Percentiles rank a stretch among this genome's conserved stretches.
Conservation (phyloP, 2,329 filamentous ascomycete genomes). For the Dothideomycetes sp. region DNA sequence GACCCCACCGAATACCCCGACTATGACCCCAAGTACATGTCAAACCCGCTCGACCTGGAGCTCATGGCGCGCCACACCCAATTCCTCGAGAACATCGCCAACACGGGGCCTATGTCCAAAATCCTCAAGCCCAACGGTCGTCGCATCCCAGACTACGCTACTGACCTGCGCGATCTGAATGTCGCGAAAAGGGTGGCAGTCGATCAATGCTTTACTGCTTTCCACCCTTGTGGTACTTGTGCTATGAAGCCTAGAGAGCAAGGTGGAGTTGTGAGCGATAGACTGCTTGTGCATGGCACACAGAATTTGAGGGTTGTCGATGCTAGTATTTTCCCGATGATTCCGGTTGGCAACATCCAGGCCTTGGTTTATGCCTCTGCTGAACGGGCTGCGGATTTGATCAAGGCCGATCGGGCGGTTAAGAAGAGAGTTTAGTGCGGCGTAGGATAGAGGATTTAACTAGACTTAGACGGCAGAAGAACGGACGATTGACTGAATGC, state of each 20-base stretch:
- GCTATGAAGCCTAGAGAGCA: constrained; percentile 15
- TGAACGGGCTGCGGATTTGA: constrained; percentile 28
- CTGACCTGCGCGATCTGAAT: too few relatives aligned
- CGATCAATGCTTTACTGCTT: constrained; percentile 15
- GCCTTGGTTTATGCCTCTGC: constrained; percentile 18
- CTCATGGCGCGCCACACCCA: constrained; percentile 16
- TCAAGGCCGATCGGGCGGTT: constrained; percentile 12
- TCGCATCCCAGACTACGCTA: constrained; percentile 5
- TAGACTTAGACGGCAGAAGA: too few relatives aligned
- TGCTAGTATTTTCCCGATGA: constrained; percentile 30
- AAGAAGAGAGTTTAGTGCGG: too few relatives aligned
- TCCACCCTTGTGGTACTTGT: constrained; percentile 31
- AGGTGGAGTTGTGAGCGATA: constrained; percentile 16
- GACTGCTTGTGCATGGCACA: constrained; percentile 15
- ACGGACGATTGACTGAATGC: too few relatives aligned
- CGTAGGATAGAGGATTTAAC: too few relatives aligned
- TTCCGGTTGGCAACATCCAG: constrained; percentile 18
- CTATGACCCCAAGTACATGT: constrained; percentile 19
- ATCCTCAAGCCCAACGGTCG: constrained; percentile 12
- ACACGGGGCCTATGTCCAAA: constrained; percentile 26
- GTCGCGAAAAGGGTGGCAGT: constrained; percentile 12
- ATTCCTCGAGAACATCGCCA: constrained; percentile 29
- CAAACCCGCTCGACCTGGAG: constrained; percentile 19
- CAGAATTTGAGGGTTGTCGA: constrained; percentile 31
- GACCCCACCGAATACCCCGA: constrained; percentile 12